Conservation (phyloP, 1,284 basidiomycete genomes). For the Puccinia hordei region DNA sequence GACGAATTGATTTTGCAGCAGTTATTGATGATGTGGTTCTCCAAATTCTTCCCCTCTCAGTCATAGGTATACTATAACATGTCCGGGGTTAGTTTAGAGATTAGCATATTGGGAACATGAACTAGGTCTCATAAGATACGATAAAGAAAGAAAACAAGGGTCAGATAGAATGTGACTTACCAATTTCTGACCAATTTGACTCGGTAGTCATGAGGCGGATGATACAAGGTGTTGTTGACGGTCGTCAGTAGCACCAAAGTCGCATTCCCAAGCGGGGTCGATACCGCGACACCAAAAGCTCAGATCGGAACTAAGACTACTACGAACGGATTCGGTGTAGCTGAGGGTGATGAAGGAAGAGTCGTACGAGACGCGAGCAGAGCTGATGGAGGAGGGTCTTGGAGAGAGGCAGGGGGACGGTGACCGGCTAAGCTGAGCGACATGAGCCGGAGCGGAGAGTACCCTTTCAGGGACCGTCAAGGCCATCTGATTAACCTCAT, state of each 20-base stretch:
- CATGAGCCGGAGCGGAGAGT: background rate
- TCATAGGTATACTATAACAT: no score
- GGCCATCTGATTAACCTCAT: background rate
- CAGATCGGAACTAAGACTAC: slow-evolving; percentile 28
- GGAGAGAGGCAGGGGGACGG: background rate
- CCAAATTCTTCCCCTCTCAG: no score
- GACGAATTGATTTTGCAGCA: no score
- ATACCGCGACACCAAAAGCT: slow-evolving; percentile 33
- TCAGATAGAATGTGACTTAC: no score
- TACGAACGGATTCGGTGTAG: background rate
- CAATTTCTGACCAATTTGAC: no score
- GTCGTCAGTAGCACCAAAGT: background rate
- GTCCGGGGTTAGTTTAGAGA: no score
- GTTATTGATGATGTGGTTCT: no score
- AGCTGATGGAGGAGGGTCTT: background rate
- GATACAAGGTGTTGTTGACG: no score
- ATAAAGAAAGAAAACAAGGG: no score
- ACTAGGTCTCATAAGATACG: no score
- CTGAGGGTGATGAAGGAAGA: background rate
- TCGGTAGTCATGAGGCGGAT: no score
- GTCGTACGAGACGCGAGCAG: background rate
- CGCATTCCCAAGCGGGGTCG: slow-evolving; percentile 5
- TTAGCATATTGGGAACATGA: no score
- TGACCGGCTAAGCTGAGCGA: background rate
- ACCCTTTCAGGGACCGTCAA: background rate